A percentile compares a stretch with the other conserved stretches of the same genome.
phyloP scores from a whole-genome alignment of 2,329 filamentous ascomycete genomes.

The Pyricularia sp. region DNA sequence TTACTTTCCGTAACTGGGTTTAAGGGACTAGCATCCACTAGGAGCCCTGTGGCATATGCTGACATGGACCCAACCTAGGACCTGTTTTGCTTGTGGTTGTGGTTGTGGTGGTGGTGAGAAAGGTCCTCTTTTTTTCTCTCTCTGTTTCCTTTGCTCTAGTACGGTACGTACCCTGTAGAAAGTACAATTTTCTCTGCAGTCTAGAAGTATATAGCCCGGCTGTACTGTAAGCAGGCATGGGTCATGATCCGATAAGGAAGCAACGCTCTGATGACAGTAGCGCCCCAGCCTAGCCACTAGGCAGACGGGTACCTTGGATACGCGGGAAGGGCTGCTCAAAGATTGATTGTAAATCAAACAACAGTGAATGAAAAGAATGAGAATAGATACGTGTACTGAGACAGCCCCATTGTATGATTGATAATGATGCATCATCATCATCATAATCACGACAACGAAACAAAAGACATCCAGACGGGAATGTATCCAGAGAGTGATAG shows the following conservation, averaged over 20 bases:
- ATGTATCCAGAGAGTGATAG: neutral
- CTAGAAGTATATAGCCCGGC: neutral
- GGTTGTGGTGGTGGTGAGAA: neutral
- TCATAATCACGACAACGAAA: neutral
- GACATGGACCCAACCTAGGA: neutral
- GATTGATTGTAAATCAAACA: neutral
- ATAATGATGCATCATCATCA: neutral
- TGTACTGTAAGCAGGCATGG: neutral
- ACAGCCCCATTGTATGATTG: neutral
- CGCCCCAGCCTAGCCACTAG: neutral
- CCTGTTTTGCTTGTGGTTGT: neutral
- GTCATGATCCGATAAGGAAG: neutral
- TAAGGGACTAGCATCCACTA: neutral
- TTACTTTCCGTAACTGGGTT: neutral
- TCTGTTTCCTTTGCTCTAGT: too few relatives aligned
- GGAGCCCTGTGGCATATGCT: neutral
- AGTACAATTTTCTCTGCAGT: neutral
- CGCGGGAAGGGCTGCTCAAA: neutral
- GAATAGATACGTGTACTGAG: neutral
- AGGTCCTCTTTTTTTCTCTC: neutral
- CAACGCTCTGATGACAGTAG: neutral
- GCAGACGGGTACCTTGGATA: neutral
- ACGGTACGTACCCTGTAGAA: neutral
- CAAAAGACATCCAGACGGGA: neutral
- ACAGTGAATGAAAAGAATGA: neutral